Percentiles rank a stretch among this genome's conserved stretches.
Evolutionary conservation across 2,329 filamentous ascomycete genomes (phyloP).

Genomic region (Fusarium mexicanum): DNA sequence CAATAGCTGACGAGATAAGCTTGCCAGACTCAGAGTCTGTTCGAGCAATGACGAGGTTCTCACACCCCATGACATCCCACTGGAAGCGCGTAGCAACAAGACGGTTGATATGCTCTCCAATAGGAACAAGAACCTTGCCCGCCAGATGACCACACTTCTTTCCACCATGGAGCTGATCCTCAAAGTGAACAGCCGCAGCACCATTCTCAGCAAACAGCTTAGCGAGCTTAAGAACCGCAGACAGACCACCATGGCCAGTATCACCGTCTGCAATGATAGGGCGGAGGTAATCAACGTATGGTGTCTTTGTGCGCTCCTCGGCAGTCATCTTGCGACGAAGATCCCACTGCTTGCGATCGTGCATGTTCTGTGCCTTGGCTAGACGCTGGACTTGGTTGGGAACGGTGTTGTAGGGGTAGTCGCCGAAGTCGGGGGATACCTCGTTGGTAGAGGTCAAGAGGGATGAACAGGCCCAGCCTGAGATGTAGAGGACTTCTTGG

Average conservation of each 20-base stretch:
- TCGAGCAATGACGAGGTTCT: slow-evolving; percentile 93
- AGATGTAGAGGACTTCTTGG: slow-evolving; percentile 95
- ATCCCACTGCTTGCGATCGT: slow-evolving; percentile 97
- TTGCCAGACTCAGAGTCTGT: slow-evolving; percentile 96
- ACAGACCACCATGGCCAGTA: slow-evolving; percentile 92
- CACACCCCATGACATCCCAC: slow-evolving; percentile 97
- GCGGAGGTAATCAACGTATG: slow-evolving; percentile 90
- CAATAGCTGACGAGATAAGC: slow-evolving; percentile 88
- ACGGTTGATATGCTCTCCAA: slow-evolving; percentile 95
- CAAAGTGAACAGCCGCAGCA: slow-evolving; percentile 95
- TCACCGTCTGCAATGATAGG: slow-evolving; percentile 97
- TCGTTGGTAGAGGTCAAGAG: slow-evolving; percentile 95
- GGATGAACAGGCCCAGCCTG: slow-evolving; percentile 96
- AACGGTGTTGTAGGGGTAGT: slow-evolving; percentile 99
- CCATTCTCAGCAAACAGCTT: slow-evolving; percentile 98
- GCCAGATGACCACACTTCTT: slow-evolving; percentile 99
- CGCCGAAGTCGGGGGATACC: slow-evolving; percentile 96
- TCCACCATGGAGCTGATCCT: slow-evolving; percentile 96
- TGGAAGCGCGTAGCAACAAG: slow-evolving; percentile 93
- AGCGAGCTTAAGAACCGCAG: slow-evolving; percentile 92
- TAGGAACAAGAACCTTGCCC: slow-evolving; percentile 93
- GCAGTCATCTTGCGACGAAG: slow-evolving; percentile 78
- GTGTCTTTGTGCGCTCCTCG: slow-evolving; percentile 76
- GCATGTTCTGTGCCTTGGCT: slow-evolving; percentile 95
- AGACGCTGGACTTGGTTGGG: slow-evolving; percentile 97